Percentiles rank a stretch among this genome's conserved stretches.
Conservation (phyloP, 768 basidiomycete species). For the Tylopilus vinaceipallidus region DNA sequence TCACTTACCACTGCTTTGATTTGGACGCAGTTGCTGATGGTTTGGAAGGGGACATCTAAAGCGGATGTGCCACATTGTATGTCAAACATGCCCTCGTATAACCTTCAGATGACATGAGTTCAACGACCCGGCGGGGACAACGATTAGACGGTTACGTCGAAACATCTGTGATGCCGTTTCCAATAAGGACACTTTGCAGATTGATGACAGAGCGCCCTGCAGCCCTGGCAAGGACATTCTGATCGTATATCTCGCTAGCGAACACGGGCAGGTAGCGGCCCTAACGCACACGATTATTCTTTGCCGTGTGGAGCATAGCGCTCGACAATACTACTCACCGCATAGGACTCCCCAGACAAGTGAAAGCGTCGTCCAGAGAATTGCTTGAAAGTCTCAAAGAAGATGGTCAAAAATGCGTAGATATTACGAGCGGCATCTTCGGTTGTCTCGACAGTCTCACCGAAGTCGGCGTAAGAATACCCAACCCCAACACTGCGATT, state of each 20-base stretch:
- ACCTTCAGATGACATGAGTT: constrained; percentile 18
- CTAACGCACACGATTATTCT: constrained; percentile 32
- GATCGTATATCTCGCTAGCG: constrained; percentile 73
- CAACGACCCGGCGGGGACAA: neutral
- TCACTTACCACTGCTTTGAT: constrained; percentile 57
- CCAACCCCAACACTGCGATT: constrained; percentile 59
- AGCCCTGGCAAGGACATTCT: constrained; percentile 54
- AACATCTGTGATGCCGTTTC: constrained; percentile 63
- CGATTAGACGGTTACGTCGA: constrained; percentile 37
- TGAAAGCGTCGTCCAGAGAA: constrained; percentile 69
- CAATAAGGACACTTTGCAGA: constrained; percentile 71
- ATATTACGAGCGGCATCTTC: constrained; percentile 80
- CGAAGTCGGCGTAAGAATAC: constrained; percentile 69
- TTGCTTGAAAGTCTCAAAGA: constrained; percentile 75
- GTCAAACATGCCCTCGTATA: constrained; percentile 45
- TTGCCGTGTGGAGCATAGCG: neutral
- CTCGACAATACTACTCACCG: constrained; percentile 40
- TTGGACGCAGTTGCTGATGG: constrained; percentile 35
- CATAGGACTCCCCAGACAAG: constrained; percentile 73
- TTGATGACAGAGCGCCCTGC: constrained; percentile 57
- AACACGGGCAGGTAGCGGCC: constrained; percentile 74
- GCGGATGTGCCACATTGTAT: constrained; percentile 51
- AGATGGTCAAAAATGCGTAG: constrained; percentile 72
- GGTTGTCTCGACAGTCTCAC: constrained; percentile 67
- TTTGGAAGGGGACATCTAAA: constrained; percentile 50